Evolutionary conservation across 192 early-diverging fungal genomes (phyloP).

Genomic region (Coemansia sp.): DNA sequence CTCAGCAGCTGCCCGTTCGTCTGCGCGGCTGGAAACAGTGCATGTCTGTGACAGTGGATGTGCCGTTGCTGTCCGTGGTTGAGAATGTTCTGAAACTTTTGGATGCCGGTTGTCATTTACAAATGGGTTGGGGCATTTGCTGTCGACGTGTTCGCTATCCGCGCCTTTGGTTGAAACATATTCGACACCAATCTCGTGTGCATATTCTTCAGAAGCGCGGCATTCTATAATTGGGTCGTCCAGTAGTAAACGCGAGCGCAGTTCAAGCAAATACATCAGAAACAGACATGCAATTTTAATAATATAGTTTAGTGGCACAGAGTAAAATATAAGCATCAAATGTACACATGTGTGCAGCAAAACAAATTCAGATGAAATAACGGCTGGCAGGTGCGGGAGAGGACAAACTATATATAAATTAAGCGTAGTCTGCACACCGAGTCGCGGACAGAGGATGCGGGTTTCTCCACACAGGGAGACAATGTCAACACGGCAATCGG

Average conservation of each 20-base stretch:
- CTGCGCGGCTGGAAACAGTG: background rate
- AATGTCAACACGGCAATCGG: background rate
- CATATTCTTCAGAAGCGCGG: slow-evolving; percentile 39
- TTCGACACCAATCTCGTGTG: slow-evolving; percentile 31
- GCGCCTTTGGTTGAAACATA: slow-evolving; percentile 14
- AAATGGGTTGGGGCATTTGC: background rate
- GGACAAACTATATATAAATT: background rate
- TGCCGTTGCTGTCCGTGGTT: background rate
- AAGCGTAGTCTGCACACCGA: background rate
- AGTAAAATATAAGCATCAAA: background rate
- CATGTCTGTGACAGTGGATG: background rate
- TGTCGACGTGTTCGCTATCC: background rate
- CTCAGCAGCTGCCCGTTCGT: slow-evolving; percentile 7
- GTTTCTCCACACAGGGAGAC: background rate
- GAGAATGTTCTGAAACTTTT: background rate
- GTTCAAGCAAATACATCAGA: slow-evolving; percentile 21
- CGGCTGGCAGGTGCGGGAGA: background rate
- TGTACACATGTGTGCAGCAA: background rate
- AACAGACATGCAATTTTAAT: slow-evolving; percentile 1
- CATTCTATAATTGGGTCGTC: slow-evolving; percentile 45
- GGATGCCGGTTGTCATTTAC: background rate
- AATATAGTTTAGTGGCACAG: background rate
- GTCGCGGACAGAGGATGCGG: background rate
- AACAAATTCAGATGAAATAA: background rate
- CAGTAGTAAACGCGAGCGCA: slow-evolving; percentile 9